These are phyloP conservation scores for Mucor velutinosus DNA, from an alignment of 371 early-diverging fungal genomes.

Conservation along the genomic window DNA sequence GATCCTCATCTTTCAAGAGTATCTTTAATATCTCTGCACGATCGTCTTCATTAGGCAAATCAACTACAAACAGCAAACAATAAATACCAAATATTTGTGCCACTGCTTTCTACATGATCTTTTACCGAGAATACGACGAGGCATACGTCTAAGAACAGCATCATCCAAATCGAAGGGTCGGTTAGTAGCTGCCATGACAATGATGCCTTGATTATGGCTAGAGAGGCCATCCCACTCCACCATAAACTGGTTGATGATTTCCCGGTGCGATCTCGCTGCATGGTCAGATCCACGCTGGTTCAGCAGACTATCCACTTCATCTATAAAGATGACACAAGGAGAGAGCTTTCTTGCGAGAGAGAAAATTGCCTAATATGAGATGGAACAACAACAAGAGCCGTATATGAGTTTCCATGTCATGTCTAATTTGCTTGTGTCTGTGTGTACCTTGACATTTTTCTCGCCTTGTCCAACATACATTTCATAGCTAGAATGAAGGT, in stretches of 20 bases:
- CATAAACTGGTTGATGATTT: conserved; percentile 97
- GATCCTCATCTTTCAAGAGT: conserved; percentile 76
- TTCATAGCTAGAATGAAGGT: conserved; percentile 54
- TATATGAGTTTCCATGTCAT: background rate
- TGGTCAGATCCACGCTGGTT: conserved; percentile 72
- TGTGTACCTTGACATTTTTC: conserved; percentile 80
- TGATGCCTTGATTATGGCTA: conserved; percentile 76
- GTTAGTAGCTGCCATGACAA: conserved; percentile 96
- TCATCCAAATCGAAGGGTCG: conserved; percentile 98
- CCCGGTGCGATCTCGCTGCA: conserved; percentile 61
- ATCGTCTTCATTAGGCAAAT: conserved; percentile 86
- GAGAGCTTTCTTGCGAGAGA: conserved; percentile 93
- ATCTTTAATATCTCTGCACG: conserved; percentile 81
- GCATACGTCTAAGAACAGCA: conserved; percentile 96
- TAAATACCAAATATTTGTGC: background rate
- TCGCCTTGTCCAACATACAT: conserved; percentile 99
- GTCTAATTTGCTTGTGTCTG: background rate
- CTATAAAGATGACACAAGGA: conserved; percentile 98
- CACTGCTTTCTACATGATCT: background rate
- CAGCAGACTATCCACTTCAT: conserved; percentile 98
- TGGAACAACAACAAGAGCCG: background rate
- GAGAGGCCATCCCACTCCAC: conserved; percentile 95
- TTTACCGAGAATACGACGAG: conserved; percentile 88
- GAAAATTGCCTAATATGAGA: conserved; percentile 75
- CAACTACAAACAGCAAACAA: conserved; percentile 55